Base-by-base conservation (phyloP, 2,329 filamentous ascomycete genomes). In the Akanthomyces dipterigenus region DNA sequence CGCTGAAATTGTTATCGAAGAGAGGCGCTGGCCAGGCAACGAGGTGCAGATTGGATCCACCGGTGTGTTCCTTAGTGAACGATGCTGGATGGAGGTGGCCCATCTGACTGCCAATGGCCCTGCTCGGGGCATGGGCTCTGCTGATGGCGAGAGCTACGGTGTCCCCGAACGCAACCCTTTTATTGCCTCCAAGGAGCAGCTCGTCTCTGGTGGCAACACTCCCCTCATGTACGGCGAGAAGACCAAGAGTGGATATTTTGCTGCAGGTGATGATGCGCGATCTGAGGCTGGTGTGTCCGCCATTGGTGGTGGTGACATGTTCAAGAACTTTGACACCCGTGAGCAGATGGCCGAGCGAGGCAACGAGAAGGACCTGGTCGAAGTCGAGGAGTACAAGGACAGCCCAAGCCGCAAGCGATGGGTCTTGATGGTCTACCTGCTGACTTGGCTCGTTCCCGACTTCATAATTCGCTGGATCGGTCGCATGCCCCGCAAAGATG, bases 301-400 rank as follows among this genome's bases (percentile, higher is more conserved):
- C 6, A 89, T 96, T 71, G 90, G 93, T 53, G 90, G 85, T 58
- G 93, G 95, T 8, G 95, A 99, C 72, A 96, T 99, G 93, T 99
- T 99, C 81, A 91, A 92, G 70, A 96, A 97, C 69, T 81, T 98
- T 8, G 93, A 98, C 67, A 97, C 93, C 7, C 86, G 91, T 65
- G 90, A 96, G 72, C 90, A 96, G 71, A 91, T 99, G 85, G 91
- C 93, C 0, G 93, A 98, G 76, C 93, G 96, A 67, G 91, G 91
- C 64, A 96, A 96, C 66, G 91, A 96, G 67, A 91, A 93, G 75
- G 87, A 90, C 18, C 84, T 97, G 76, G 86, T 90, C 63, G 93
- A 97, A 74, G 90, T 99, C 2, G 95, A 99, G 65, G 90, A 93
- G 69, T 85, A 88, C 65, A 84, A 84, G 50, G 85, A 90, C 63